Percentiles rank a stretch among this genome's conserved stretches.
These are phyloP conservation scores for Hypoxylon fuscum DNA, from an alignment of 495 filamentous ascomycete genomes.

Conservation along the genomic window DNA sequence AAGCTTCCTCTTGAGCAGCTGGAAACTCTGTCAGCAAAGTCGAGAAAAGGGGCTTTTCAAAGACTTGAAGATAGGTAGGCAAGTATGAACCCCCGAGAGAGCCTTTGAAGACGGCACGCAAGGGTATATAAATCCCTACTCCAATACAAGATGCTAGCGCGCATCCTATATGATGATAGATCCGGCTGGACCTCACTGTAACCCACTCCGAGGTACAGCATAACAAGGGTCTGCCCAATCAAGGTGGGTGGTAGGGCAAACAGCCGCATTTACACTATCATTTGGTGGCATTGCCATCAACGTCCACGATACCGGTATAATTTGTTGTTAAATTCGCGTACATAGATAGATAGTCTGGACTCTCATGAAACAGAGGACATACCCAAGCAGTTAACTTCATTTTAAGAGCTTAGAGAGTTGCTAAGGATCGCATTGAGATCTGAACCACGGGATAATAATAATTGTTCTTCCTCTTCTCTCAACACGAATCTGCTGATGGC, in stretches of 20 bases:
- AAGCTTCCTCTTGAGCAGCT: slow-evolving; percentile 11
- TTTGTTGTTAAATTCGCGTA: background rate
- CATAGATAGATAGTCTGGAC: slow-evolving; percentile 2
- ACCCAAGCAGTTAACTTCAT: no score
- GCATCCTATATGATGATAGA: slow-evolving; percentile 17
- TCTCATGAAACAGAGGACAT: background rate
- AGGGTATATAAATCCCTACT: slow-evolving; percentile 22
- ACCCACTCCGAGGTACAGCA: slow-evolving; percentile 21
- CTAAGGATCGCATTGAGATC: background rate
- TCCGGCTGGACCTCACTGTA: slow-evolving; percentile 28
- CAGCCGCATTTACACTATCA: slow-evolving; percentile 28
- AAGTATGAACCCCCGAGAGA: background rate
- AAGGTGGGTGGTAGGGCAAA: slow-evolving; percentile 2
- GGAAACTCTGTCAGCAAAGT: slow-evolving; percentile 6
- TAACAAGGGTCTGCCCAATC: slow-evolving; percentile 26
- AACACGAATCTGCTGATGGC: slow-evolving; percentile 8
- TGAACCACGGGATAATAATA: background rate
- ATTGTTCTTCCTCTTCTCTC: slow-evolving; percentile 9
- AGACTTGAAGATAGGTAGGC: background rate
- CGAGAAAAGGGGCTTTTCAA: background rate
- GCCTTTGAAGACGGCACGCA: background rate
- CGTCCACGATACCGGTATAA: background rate
- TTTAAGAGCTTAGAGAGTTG: background rate
- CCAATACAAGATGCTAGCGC: slow-evolving; percentile 17
- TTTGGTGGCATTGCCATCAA: slow-evolving; percentile 18